Base-by-base conservation (phyloP, 371 early-diverging fungal genomes). In the Mucor circinelloides region DNA sequence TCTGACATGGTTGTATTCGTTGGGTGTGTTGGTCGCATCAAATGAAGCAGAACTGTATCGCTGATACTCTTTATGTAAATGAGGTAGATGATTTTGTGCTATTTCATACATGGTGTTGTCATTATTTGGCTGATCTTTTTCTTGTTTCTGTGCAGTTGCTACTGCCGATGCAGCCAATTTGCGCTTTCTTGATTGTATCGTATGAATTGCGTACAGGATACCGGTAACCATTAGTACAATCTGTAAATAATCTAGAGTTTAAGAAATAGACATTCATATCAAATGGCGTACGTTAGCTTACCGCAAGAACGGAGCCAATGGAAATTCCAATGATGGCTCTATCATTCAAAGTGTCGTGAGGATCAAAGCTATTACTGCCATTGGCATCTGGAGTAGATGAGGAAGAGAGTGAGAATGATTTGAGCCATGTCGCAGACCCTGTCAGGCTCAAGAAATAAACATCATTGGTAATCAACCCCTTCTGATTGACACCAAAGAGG, bases 231-330 rank as follows among this genome's bases (percentile, higher is more conserved):
- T 36, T 32, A 63, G 36, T 27, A n/a, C 54, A 52, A 63, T 27
- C 63, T 63, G 54, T 44, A 52, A 27, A 25, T 40, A 17, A 17
- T 52, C 12, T 46, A 46, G 21, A 46, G 46, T 46, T 46, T 19
- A 46, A 21, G 23, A n/a, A 42, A 62, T n/a, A n/a, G n/a, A n/a
- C n/a, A n/a, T n/a, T 58, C 58, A 65, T 65, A 65, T 65, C 58
- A 65, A 65, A 64, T 54, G 31, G 25, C 17, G 52, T 31, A 48
- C 46, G 44, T 44, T 57, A 27, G 58, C 62, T 61, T 48, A 48
- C 58, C 31, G 58, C 65, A 65, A 65, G 64, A 21, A 68, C 68
- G 48, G 63, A 64, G 28, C 65, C 65, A 60, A 69, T 54, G 34
- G 65, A 34, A 28, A 69, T 64, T 36, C 70, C 70, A 52, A 64